These are phyloP conservation scores for Tuber indicum DNA, from an alignment of 495 filamentous ascomycete genomes.

Conservation along the genomic window DNA sequence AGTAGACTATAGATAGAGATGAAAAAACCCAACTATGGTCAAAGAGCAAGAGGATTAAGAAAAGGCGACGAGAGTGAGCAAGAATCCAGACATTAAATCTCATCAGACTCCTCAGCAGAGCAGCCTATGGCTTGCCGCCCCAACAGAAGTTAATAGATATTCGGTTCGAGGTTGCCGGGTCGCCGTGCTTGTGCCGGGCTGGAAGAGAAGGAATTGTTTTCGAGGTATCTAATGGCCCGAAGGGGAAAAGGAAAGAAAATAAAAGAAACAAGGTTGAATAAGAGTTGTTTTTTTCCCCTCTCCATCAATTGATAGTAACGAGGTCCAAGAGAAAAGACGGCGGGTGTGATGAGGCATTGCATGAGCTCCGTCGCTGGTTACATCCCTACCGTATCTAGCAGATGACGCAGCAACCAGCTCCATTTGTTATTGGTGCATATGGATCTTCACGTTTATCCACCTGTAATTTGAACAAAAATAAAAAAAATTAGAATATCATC, in stretches of 20 bases:
- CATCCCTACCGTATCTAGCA: constrained; percentile 44
- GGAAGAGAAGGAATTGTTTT: constrained; percentile 16
- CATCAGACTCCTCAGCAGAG: constrained; percentile 9
- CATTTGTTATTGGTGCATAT: constrained; percentile 85
- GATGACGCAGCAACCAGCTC: constrained; percentile 76
- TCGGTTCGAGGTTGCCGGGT: constrained; percentile 17
- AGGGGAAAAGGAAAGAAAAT: constrained; percentile 26
- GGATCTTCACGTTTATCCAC: constrained; percentile 89
- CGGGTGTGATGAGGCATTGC: constrained; percentile 36
- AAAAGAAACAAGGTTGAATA: constrained; percentile 51
- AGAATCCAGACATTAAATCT: constrained; percentile 19
- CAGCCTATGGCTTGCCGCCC: constrained; percentile 17
- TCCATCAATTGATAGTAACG: not conserved
- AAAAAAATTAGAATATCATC: constrained; percentile 19
- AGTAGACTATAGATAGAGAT: constrained; percentile 22
- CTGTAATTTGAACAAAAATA: constrained; percentile 44
- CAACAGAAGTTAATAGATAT: constrained; percentile 1
- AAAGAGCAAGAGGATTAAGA: constrained; percentile 21
- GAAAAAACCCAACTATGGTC: constrained; percentile 9
- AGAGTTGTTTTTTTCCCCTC: constrained; percentile 48
- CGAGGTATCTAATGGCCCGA: constrained; percentile 21
- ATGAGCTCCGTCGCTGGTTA: constrained; percentile 27
- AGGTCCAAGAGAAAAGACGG: constrained; percentile 35
- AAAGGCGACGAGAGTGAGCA: constrained; percentile 24
- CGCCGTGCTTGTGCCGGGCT: constrained; percentile 11